Conservation (phyloP, 1,139 yeast species). For the Kluyveromyces sp. region DNA sequence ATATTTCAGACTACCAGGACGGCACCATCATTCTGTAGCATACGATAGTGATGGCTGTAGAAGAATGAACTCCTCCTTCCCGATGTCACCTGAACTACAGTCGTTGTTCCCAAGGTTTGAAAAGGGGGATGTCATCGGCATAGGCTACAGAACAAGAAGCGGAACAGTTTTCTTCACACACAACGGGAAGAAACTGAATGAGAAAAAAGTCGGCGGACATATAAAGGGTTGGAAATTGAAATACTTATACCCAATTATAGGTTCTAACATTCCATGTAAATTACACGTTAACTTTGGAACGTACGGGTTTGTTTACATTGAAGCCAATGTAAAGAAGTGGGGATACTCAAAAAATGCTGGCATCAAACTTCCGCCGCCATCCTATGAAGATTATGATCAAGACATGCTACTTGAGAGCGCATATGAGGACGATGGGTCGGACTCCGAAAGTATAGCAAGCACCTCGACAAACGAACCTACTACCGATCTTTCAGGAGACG, state of each 20-base stretch:
- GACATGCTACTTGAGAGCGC: slow-evolving; percentile 36
- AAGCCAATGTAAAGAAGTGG: slow-evolving; percentile 84
- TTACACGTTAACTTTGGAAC: slow-evolving; percentile 86
- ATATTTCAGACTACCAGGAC: slow-evolving; percentile 69
- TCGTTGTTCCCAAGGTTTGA: slow-evolving; percentile 68
- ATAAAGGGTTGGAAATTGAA: slow-evolving; percentile 72
- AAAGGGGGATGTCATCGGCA: slow-evolving; percentile 62
- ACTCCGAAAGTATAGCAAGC: slow-evolving; percentile 28
- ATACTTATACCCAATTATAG: slow-evolving; percentile 83
- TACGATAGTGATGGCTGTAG: slow-evolving; percentile 81
- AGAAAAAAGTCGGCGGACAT: slow-evolving; percentile 65
- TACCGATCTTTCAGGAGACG: slow-evolving; percentile 21
- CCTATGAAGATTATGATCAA: slow-evolving; percentile 47
- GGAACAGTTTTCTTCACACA: slow-evolving; percentile 64
- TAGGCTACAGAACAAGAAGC: slow-evolving; percentile 54
- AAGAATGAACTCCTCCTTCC: slow-evolving; percentile 72
- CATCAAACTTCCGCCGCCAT: slow-evolving; percentile 64
- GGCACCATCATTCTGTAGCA: slow-evolving; percentile 72
- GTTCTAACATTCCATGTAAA: slow-evolving; percentile 66
- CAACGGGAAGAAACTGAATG: slow-evolving; percentile 62
- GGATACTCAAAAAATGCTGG: slow-evolving; percentile 80
- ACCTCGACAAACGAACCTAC: slow-evolving; percentile 9
- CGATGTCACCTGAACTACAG: slow-evolving; percentile 42
- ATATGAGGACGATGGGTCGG: slow-evolving; percentile 33
- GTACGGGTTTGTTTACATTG: slow-evolving; percentile 86